These are phyloP conservation scores for Fagus crenata DNA, from an alignment of 306 rosid species.

Conservation along the genomic window DNA sequence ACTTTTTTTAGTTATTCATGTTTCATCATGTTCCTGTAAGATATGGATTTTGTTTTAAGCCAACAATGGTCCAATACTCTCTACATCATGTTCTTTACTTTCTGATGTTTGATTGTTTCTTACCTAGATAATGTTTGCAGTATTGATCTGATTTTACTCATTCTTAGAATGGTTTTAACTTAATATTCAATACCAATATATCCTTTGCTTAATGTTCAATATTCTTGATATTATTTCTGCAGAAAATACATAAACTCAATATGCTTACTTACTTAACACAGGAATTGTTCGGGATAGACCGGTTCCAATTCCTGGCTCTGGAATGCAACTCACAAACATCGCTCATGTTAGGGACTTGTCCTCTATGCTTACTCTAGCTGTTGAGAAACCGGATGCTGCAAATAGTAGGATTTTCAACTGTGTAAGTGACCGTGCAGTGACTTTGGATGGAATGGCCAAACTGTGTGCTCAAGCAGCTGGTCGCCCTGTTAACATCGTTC, in stretches of 20 bases:
- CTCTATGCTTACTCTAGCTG: constrained; percentile 77
- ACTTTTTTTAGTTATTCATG: constrained; percentile 2
- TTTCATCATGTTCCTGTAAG: background rate
- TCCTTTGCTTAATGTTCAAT: background rate
- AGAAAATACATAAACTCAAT: background rate
- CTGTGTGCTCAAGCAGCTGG: constrained; percentile 95
- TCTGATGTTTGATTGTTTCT: too few species aligned
- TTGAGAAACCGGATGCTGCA: constrained; percentile 82
- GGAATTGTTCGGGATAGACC: constrained; percentile 92
- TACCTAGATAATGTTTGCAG: background rate
- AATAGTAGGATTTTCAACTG: constrained; percentile 61
- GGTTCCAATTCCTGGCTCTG: constrained; percentile 86
- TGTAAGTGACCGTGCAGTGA: constrained; percentile 84
- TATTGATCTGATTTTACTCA: background rate
- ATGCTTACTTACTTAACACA: constrained; percentile 20
- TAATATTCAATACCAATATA: background rate
- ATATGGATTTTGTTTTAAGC: too few species aligned
- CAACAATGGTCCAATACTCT: background rate
- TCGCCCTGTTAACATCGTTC: constrained; percentile 66
- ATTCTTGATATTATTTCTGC: background rate
- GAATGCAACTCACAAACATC: constrained; percentile 82
- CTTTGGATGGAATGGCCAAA: constrained; percentile 81
- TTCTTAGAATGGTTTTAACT: background rate
- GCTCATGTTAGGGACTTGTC: constrained; percentile 85
- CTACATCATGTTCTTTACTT: too few species aligned